Evolutionary conservation across 176 grass and related monocot species (phyloP), one percentile per base, ranked within the genome.

Genomic region (Panicum miliaceum): DNA sequence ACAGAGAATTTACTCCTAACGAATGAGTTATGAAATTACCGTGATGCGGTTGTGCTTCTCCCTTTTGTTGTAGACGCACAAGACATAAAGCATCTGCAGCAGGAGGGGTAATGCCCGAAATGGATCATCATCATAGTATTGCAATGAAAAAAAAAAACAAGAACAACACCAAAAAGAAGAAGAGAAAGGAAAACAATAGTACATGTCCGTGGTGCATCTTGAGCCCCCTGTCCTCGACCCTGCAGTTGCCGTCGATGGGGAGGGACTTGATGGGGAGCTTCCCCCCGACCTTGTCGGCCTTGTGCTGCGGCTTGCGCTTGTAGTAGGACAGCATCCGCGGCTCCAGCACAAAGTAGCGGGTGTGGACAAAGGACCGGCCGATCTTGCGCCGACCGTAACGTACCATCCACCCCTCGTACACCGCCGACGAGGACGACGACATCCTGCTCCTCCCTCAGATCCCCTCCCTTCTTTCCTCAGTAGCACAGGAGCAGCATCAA

Each of bases 381-480:
- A 98, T 95, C 77, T 95, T 98, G 83, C 91, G 88, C 72, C 96
- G 89, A 4, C 96, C 96, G 64, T 92, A 91, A 54, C 96, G 85
- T 35, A 93, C 93, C 96, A 98, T 98, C 96, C 96, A 98, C 52
- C 96, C 96, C 80, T 98, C 96, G 13, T 98, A 98, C 38, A 95
- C 93, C 82, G 72, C 85, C 37, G 71, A 23, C 4, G 88, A 82
- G 25, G 88, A 86, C 9, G 86, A 88, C 0, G 87, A 80, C 32
- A 56, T 42, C 79, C 3, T 13, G 51, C 11, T 63, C 45, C 19
- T 56, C 32, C 36, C 54, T 81, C 79, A 81, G 64, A 80, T 80
- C 77, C 77, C 60, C 22, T 36, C 27, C 71, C 48, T 18, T 7
- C 63, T 36, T 14, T 25, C 48, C 32, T 81, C 50, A 81, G 15